Evolutionary conservation across 1,139 yeast species (phyloP).

Genomic region (Debaryomycetaceae sp.): DNA sequence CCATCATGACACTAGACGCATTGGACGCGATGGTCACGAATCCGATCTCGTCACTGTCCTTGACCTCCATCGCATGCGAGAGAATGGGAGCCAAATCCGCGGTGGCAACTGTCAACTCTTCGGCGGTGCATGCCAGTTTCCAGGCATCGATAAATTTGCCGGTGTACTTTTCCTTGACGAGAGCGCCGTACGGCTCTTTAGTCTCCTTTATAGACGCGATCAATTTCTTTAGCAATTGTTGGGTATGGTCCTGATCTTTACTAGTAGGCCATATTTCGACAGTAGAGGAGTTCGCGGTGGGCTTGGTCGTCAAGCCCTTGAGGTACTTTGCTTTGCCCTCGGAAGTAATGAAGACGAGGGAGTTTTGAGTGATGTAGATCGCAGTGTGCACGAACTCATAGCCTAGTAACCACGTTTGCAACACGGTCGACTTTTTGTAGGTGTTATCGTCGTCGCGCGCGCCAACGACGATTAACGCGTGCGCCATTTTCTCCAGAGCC

Average conservation of each 20-base stretch:
- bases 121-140: conserved; percentile 43
- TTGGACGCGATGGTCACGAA: conserved; percentile 63
- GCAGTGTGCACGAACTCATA: conserved; percentile 92
- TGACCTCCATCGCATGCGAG: conserved; percentile 51
- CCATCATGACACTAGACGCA: conserved; percentile 74
- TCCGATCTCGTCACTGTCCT: conserved; percentile 71
- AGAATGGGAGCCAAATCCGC: conserved; percentile 30
- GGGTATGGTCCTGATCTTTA: conserved; percentile 72
- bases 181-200: conserved; percentile 44
- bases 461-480: conserved; percentile 60
- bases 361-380: conserved; percentile 51
- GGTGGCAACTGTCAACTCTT: conserved; percentile 13
- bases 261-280: conserved; percentile 69
- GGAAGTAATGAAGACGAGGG: conserved; percentile 62
- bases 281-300: conserved; percentile 27
- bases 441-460: conserved; percentile 83
- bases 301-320: conserved; percentile 35
- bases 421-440: conserved; percentile 76
- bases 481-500: conserved; percentile 31
- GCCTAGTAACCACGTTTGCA: conserved; percentile 89
- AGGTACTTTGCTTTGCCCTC: conserved; percentile 83
- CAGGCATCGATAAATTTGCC: conserved; percentile 82
- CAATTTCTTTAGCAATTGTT: conserved; percentile 52
- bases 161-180: conserved; percentile 63
- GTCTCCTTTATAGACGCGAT: conserved; percentile 33